Base-by-base conservation (phyloP, 2,329 filamentous ascomycete species). In the Chrysoporthe puriensis region DNA sequence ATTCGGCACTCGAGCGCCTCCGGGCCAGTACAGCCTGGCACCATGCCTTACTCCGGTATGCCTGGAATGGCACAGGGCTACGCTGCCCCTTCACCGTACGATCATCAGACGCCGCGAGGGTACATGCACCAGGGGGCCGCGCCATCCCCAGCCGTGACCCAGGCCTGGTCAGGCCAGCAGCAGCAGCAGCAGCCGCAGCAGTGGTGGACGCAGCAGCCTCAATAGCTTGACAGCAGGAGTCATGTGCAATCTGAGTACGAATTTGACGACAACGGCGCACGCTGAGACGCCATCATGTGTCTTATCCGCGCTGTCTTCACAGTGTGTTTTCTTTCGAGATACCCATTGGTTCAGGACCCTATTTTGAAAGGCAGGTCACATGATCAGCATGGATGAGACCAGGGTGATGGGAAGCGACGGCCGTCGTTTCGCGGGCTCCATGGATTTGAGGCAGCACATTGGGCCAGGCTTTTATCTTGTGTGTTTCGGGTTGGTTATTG, bases 111-210 rank as follows among this genome's bases (percentile, higher is more conserved):
- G 1, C 85, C 87, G 4, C 82, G 88, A 63, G 86, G 89, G 74
- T 91, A 90, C 80, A 86, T 93, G 87, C 88, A 90, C 73, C 83
- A 89, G 78, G 80, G 85, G 77, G 79, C 84, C 73, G 78, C 88
- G 4, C 79, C 79, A 4, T 78, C 79, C 7, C 84, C 85, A 13
- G 80, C 84, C 6, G 83, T 83, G 32, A 82, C 83, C 2, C 86
- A 87, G 70, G 76, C 80, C 4, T 88, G 84, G 84, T 82, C 82
- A 7, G 81, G 87, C 48, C 88, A 90, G 73, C 88, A 90, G 73
- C 88, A 89, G 67, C 84, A 87, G 8, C 84, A 88, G 1, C 84
- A 87, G 9, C 84, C 88, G 1, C 84, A 86, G 64, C 81, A 86
- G 73, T 87, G 85, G 84, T 87, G 85, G 85, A 73, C 81, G 9